These are phyloP conservation scores for Castanea sativa DNA, from an alignment of 306 rosid species.

Conservation along the genomic window DNA sequence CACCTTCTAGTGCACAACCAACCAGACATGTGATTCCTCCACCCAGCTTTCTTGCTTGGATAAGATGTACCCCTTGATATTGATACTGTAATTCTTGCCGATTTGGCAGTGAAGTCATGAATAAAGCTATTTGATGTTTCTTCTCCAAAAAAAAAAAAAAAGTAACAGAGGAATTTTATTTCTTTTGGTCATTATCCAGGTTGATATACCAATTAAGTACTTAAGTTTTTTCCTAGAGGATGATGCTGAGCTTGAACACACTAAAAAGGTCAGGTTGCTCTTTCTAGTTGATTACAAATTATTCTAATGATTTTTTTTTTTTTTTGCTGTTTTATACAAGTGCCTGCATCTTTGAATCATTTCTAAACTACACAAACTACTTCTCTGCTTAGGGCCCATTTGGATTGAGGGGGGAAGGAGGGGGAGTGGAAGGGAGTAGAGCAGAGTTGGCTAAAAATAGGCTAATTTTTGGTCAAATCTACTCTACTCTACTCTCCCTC, in stretches of 20 bases:
- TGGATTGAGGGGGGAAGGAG: too few species aligned
- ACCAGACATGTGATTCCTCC: not conserved
- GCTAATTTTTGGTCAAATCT: too few species aligned
- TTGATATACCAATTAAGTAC: slow-evolving; percentile 92
- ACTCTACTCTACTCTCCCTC: too few species aligned
- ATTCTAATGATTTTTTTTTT: not conserved
- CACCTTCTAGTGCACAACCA: not conserved
- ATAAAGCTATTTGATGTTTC: too few species aligned
- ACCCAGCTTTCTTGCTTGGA: too few species aligned
- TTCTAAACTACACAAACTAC: not conserved
- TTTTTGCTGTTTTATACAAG: slow-evolving; percentile 1
- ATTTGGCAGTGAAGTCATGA: too few species aligned
- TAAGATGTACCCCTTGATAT: too few species aligned
- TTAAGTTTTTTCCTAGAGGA: slow-evolving; percentile 82
- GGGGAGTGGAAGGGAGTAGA: too few species aligned
- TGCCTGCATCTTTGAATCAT: not conserved
- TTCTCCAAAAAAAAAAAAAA: too few species aligned
- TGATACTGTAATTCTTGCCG: too few species aligned
- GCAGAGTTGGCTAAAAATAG: too few species aligned
- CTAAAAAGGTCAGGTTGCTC: slow-evolving; percentile 49
- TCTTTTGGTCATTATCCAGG: slow-evolving; percentile 45
- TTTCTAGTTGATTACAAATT: not conserved
- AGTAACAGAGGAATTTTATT: slow-evolving; percentile 1
- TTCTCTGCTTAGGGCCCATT: not conserved
- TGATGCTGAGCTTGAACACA: slow-evolving; percentile 71